Evolutionary conservation across 495 filamentous ascomycete genomes (phyloP).

Genomic region (Rhypophila decipiens): DNA sequence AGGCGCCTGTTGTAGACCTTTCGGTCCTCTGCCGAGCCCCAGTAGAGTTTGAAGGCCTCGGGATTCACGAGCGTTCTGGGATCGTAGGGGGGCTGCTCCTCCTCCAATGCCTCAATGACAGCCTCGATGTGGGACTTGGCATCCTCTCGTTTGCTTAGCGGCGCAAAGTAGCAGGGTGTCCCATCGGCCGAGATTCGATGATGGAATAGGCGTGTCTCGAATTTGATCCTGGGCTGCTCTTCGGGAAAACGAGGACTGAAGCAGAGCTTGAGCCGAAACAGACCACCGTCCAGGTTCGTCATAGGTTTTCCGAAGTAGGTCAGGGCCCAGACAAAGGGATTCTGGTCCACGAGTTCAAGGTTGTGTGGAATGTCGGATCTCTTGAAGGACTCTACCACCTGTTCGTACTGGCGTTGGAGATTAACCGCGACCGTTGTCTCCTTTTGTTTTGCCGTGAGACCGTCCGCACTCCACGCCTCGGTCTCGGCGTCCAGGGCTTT

Average conservation of each 20-base stretch:
- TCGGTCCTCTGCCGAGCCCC: conserved; percentile 72
- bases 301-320: conserved; percentile 89
- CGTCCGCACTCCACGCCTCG: conserved; percentile 62
- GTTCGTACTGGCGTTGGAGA: conserved; percentile 75
- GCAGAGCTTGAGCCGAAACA: conserved; percentile 72
- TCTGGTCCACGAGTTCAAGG: conserved; percentile 64
- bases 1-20: conserved; percentile 79
- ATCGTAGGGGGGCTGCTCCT: conserved; percentile 82
- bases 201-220: conserved; percentile 80
- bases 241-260: conserved; percentile 87
- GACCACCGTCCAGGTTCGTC: conserved; percentile 87
- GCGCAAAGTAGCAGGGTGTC: conserved; percentile 75
- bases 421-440: conserved; percentile 73
- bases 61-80: conserved; percentile 82
- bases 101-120: conserved; percentile 76
- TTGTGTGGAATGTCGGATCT: conserved; percentile 62
- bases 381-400: conserved; percentile 69
- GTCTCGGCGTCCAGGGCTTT: conserved; percentile 66
- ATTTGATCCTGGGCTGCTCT: conserved; percentile 80
- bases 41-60: conserved; percentile 81
- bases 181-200: conserved; percentile 76
- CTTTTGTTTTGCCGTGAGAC: conserved; percentile 53
- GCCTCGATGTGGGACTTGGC: conserved; percentile 78
- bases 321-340: conserved; percentile 59
- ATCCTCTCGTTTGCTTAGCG: conserved; percentile 58